These are phyloP conservation scores for Dacryopinax primogenitus DNA, from an alignment of 768 basidiomycete species.

Conservation along the genomic window DNA sequence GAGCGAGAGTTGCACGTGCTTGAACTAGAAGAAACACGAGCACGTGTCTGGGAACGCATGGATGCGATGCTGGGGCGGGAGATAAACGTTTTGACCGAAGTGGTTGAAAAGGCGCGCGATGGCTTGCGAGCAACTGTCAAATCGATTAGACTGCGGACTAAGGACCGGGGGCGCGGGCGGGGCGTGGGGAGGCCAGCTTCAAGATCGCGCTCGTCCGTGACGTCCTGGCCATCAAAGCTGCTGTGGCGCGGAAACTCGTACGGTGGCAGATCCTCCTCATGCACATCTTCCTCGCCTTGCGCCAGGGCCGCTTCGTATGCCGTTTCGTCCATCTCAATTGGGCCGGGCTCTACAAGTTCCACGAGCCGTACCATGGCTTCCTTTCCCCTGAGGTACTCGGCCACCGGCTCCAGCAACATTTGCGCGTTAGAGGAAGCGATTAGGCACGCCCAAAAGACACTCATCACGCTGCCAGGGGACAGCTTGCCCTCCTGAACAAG, in stretches of 20 bases:
- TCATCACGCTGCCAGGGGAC: constrained; percentile 69
- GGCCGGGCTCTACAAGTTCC: constrained; percentile 39
- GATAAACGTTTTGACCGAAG: neutral
- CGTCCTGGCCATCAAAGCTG: neutral
- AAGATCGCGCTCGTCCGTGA: neutral
- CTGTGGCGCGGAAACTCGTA: neutral
- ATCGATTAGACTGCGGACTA: neutral
- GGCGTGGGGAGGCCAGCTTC: neutral
- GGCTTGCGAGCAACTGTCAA: neutral
- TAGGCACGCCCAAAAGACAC: constrained; percentile 96
- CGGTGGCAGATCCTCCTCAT: neutral
- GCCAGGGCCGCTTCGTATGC: neutral
- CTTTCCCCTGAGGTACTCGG: constrained; percentile 51
- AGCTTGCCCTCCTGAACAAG: constrained; percentile 68
- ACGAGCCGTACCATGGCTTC: constrained; percentile 59
- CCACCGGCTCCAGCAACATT: constrained; percentile 60
- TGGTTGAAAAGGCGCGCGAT: neutral
- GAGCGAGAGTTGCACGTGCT: constrained; percentile 50
- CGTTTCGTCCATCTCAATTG: neutral
- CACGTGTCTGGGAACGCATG: neutral
- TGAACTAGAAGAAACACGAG: constrained; percentile 22
- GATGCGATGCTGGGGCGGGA: neutral
- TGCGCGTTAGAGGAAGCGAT: constrained; percentile 82
- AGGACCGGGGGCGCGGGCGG: neutral
- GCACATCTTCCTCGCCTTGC: neutral